Evolutionary conservation across 768 basidiomycete genomes (phyloP).

Genomic region (Obba rivulosa): DNA sequence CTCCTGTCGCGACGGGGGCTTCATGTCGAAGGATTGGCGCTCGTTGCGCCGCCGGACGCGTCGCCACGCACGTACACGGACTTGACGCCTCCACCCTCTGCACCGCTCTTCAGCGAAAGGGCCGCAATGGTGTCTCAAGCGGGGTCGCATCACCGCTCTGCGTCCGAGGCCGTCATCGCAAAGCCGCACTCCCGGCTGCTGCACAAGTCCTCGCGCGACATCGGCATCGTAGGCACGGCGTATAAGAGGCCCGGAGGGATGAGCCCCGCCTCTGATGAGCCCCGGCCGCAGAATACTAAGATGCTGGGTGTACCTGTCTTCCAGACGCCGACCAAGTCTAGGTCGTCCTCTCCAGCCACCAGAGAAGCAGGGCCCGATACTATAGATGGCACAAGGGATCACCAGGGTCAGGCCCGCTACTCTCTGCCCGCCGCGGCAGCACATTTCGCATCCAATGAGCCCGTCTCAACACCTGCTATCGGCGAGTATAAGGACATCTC

Average conservation of each 20-base stretch:
- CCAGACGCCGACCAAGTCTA: slow-evolving; percentile 28
- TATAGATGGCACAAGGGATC: too few species aligned
- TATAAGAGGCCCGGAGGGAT: slow-evolving; percentile 14
- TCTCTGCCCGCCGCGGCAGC: too few species aligned
- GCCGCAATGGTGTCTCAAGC: neutral
- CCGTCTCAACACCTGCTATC: slow-evolving; percentile 48
- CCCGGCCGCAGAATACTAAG: slow-evolving; percentile 4
- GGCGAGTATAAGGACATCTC: slow-evolving; percentile 57
- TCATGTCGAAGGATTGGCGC: slow-evolving; percentile 43
- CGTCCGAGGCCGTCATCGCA: slow-evolving; percentile 37
- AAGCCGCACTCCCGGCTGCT: slow-evolving; percentile 28
- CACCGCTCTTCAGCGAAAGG: slow-evolving; percentile 27
- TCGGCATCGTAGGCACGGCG: slow-evolving; percentile 44
- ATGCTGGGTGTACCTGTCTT: slow-evolving; percentile 29
- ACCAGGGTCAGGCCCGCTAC: neutral
- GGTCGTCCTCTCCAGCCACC: slow-evolving; percentile 24
- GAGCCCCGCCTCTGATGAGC: slow-evolving; percentile 10
- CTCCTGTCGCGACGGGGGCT: slow-evolving; percentile 20
- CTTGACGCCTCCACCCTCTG: slow-evolving; percentile 46
- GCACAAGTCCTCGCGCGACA: slow-evolving; percentile 42
- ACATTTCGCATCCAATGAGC: too few species aligned
- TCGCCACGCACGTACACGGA: slow-evolving; percentile 47
- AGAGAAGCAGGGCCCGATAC: slow-evolving; percentile 14
- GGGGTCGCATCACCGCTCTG: slow-evolving; percentile 37
- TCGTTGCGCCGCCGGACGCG: slow-evolving; percentile 72